Conservation (phyloP, 768 basidiomycete species). For the Pulveroboletus frians region DNA sequence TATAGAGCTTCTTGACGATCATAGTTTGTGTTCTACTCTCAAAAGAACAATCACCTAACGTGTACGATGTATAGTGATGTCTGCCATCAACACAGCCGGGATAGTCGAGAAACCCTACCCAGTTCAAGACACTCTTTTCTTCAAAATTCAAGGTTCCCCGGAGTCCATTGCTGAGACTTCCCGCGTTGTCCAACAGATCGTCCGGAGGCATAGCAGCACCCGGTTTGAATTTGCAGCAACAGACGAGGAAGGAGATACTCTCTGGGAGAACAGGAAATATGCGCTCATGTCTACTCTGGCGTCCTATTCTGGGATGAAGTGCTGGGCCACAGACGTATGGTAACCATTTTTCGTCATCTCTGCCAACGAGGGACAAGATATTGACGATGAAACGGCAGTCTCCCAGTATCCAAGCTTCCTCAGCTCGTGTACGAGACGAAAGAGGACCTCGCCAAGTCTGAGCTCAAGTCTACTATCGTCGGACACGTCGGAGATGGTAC, state of each 20-base stretch:
- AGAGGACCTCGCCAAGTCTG: constrained; percentile 59
- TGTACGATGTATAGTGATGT: constrained; percentile 51
- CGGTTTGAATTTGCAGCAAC: constrained; percentile 69
- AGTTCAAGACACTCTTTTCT: constrained; percentile 76
- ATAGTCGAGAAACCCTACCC: constrained; percentile 58
- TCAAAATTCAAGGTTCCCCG: constrained; percentile 83
- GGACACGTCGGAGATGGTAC: constrained; percentile 79
- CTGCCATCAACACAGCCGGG: constrained; percentile 66
- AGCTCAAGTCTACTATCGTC: constrained; percentile 64
- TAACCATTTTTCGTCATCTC: constrained; percentile 26
- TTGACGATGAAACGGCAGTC: constrained; percentile 33
- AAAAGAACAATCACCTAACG: not conserved
- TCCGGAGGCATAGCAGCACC: constrained; percentile 60
- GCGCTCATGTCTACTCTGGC: constrained; percentile 69
- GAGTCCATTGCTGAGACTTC: constrained; percentile 54
- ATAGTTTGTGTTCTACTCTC: constrained; percentile 39
- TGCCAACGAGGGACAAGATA: too few relatives aligned
- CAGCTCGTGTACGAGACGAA: constrained; percentile 74
- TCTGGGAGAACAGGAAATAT: constrained; percentile 87
- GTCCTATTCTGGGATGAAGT: constrained; percentile 55
- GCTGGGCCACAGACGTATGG: constrained; percentile 93
- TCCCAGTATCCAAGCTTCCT: constrained; percentile 65
- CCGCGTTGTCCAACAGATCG: constrained; percentile 53
- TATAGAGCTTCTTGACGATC: constrained; percentile 79
- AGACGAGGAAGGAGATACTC: constrained; percentile 65